These are phyloP conservation scores for Earliella scabrosa DNA, from an alignment of 1,284 basidiomycete species.

Conservation along the genomic window DNA sequence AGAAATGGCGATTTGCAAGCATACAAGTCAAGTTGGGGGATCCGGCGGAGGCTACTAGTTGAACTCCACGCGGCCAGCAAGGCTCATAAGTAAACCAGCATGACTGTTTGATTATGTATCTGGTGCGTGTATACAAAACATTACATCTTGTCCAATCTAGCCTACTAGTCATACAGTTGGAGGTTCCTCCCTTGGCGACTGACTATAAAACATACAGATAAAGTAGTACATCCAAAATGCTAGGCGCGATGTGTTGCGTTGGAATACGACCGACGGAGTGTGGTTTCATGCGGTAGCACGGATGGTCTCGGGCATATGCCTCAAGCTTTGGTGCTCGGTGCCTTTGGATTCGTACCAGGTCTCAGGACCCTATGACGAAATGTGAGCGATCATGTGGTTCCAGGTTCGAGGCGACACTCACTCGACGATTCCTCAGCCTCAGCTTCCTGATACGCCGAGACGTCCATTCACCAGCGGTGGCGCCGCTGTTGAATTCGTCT, in stretches of 20 bases:
- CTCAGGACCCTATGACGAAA: conserved; percentile 25
- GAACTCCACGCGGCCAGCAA: no score
- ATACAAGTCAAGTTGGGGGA: no score
- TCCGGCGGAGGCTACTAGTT: no score
- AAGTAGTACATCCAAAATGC: background rate
- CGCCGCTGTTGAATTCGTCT: conserved; percentile 42
- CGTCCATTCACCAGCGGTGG: conserved; percentile 54
- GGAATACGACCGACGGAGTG: background rate
- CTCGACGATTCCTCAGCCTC: conserved; percentile 48
- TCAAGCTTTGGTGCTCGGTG: conserved; percentile 24
- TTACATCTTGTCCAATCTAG: no score
- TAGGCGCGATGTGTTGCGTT: no score
- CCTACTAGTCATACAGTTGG: no score
- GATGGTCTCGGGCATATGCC: conserved; percentile 12
- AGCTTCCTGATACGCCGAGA: conserved; percentile 48
- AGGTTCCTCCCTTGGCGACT: no score
- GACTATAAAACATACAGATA: conserved; percentile 5
- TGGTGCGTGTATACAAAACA: no score
- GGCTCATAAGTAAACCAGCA: no score
- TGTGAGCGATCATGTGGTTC: background rate
- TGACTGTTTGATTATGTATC: no score
- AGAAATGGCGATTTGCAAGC: no score
- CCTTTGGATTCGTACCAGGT: conserved; percentile 31
- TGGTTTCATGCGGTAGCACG: conserved; percentile 16
- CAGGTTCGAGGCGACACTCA: conserved; percentile 14